Percentiles rank a stretch among this genome's conserved stretches.
phyloP scores from a whole-genome alignment of 163 green algal species.

The Scenedesmus sp. region DNA sequence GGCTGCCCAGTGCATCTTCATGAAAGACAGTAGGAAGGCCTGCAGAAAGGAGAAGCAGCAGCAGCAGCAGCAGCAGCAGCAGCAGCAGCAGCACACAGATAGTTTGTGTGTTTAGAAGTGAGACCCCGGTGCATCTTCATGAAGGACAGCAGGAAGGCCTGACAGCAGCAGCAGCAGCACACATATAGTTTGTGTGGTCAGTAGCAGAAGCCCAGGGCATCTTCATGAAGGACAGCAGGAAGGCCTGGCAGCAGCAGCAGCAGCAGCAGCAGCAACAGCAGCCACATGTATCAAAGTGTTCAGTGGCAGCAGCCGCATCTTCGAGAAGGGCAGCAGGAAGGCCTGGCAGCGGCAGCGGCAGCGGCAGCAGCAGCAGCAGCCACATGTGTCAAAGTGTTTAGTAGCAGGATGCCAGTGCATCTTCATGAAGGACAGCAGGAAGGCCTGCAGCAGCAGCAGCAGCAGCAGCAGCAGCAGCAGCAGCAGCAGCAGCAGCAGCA shows the following conservation, averaged over 20 bases:
- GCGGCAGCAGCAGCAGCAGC: neutral
- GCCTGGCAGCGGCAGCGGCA: too few relatives aligned
- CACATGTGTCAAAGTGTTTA: neutral
- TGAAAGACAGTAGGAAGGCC: conserved; percentile 89
- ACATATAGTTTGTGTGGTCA: neutral
- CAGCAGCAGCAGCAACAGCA: conserved; percentile 15
- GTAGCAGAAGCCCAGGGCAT: neutral
- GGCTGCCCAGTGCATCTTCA: conserved; percentile 92
- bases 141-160: neutral
- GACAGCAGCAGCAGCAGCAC: conserved; percentile 4
- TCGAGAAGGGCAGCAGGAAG: too few relatives aligned
- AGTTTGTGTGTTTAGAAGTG: too few relatives aligned
- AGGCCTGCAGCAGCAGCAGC: too few relatives aligned
- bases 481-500: too few relatives aligned
- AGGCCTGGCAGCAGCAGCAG: neutral
- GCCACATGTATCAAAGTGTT: neutral
- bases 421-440: neutral
- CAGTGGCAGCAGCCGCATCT: too few relatives aligned
- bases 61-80: neutral
- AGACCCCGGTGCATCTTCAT: neutral
- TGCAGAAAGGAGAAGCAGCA: conserved; percentile 53
- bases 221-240: neutral
- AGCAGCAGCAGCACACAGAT: neutral
- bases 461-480: conserved; percentile 14
- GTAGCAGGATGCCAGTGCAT: neutral